Percentiles rank a stretch among this genome's conserved stretches.
Evolutionary conservation across 2,329 filamentous ascomycete genomes (phyloP).

Genomic region (Aspergillus fructus): DNA sequence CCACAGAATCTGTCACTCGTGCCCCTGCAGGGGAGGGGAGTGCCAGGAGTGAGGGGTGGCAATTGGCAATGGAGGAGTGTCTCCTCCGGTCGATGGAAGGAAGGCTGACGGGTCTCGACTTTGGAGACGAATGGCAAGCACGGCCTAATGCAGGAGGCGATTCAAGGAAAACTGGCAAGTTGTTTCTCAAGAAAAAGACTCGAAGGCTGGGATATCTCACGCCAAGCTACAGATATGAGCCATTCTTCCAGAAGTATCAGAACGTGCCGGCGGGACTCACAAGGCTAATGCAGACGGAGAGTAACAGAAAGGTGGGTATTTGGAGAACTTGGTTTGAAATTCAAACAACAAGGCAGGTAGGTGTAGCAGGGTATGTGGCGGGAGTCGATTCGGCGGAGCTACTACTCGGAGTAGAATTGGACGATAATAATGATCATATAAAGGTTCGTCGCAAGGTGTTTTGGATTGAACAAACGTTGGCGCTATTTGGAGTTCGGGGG

Average conservation of each 20-base stretch:
- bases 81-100: slow-evolving; percentile 6
- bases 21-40: slow-evolving; percentile 14
- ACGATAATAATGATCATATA: slow-evolving; percentile 6
- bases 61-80: slow-evolving; percentile 10
- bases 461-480: slow-evolving; percentile 4
- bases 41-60: slow-evolving; percentile 16
- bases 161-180: slow-evolving; percentile 10
- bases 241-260: slow-evolving; percentile 8
- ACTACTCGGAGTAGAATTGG: slow-evolving; percentile 3
- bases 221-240: slow-evolving; percentile 16
- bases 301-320: slow-evolving; percentile 11
- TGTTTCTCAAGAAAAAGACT: slow-evolving; percentile 9
- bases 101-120: slow-evolving; percentile 12
- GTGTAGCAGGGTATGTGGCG: slow-evolving; percentile 4
- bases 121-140: slow-evolving; percentile 18
- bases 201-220: slow-evolving; percentile 16
- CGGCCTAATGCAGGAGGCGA: slow-evolving; percentile 19
- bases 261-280: slow-evolving; percentile 6
- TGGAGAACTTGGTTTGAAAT: slow-evolving; percentile 8
- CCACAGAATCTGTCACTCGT: slow-evolving; percentile 22
- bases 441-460: slow-evolving; percentile 10
- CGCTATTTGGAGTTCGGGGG: slow-evolving; percentile 2
- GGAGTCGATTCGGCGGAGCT: slow-evolving; percentile 7
- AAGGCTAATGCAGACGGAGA: slow-evolving; percentile 8
- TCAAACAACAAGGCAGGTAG: slow-evolving; percentile 8